These are phyloP conservation scores for Penicillium robsamsonii DNA, from an alignment of 495 filamentous ascomycete species.

Conservation along the genomic window DNA sequence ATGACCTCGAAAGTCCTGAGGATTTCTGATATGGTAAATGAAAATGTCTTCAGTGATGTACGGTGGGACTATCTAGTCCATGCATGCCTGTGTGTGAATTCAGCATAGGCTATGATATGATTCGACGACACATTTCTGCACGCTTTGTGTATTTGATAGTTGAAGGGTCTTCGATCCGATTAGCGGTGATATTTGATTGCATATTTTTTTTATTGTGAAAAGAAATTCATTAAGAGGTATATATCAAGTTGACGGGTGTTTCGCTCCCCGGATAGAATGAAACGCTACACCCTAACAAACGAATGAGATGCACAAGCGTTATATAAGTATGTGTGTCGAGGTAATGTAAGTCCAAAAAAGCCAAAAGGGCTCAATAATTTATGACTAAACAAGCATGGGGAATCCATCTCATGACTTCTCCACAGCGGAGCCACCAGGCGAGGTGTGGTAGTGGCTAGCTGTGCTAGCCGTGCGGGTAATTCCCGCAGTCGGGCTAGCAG, in stretches of 20 bases:
- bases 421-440: conserved; percentile 27
- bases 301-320: background rate
- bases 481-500: conserved; percentile 17
- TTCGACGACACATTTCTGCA: background rate
- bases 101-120: background rate
- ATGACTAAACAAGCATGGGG: background rate
- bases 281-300: background rate
- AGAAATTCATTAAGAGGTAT: conserved; percentile 11
- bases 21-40: conserved; percentile 35
- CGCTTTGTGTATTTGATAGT: conserved; percentile 1
- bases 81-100: background rate
- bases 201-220: background rate
- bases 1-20: conserved; percentile 45
- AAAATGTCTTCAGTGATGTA: background rate
- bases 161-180: background rate
- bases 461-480: conserved; percentile 31
- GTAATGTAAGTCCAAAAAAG: background rate
- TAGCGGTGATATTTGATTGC: conserved; percentile 4
- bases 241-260: background rate
- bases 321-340: background rate
- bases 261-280: background rate
- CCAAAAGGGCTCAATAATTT: background rate
- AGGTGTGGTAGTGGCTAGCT: conserved; percentile 31
- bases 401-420: conserved; percentile 13
- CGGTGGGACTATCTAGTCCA: background rate